phyloP scores from a whole-genome alignment of 179 eudicot species.

The Beta lomatogona region DNA sequence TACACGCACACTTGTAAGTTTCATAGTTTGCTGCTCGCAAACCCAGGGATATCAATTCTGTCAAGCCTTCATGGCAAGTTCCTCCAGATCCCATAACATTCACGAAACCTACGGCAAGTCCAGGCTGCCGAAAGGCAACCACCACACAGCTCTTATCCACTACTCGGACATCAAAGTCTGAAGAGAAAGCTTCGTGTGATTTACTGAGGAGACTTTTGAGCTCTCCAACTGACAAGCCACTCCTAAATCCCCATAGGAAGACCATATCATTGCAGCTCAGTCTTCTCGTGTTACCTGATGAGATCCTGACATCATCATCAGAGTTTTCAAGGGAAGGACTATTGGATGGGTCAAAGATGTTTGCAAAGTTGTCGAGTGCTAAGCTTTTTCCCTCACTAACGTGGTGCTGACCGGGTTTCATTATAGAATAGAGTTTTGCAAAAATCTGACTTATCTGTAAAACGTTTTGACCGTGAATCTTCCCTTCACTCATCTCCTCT shows the following conservation, averaged over 20 bases:
- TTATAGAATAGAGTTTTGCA: conserved; percentile 66
- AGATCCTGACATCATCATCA: conserved; percentile 45
- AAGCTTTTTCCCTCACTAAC: conserved; percentile 25
- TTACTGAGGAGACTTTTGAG: conserved; percentile 52
- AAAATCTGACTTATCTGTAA: conserved; percentile 66
- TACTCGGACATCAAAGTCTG: conserved; percentile 66
- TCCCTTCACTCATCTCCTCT: conserved; percentile 49
- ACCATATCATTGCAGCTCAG: conserved; percentile 58
- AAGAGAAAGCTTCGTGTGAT: conserved; percentile 56
- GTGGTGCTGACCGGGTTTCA: conserved; percentile 42
- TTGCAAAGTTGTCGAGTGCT: conserved; percentile 45
- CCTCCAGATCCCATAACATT: conserved; percentile 59
- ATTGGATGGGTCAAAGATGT: conserved; percentile 41
- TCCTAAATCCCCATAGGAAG: conserved; percentile 86
- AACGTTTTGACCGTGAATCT: conserved; percentile 64
- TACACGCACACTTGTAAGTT: conserved; percentile 58
- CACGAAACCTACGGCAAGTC: conserved; percentile 50
- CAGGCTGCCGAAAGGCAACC: conserved; percentile 63
- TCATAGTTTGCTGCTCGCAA: conserved; percentile 56
- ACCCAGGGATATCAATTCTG: conserved; percentile 60
- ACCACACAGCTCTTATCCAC: conserved; percentile 76
- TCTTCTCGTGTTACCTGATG: conserved; percentile 47
- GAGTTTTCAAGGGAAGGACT: conserved; percentile 35
- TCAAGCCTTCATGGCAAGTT: conserved; percentile 37
- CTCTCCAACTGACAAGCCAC: conserved; percentile 48